A percentile compares a stretch with the other conserved stretches of the same genome.
Conservation (phyloP, 345 rosid genomes). For the Syzygium jambos region DNA sequence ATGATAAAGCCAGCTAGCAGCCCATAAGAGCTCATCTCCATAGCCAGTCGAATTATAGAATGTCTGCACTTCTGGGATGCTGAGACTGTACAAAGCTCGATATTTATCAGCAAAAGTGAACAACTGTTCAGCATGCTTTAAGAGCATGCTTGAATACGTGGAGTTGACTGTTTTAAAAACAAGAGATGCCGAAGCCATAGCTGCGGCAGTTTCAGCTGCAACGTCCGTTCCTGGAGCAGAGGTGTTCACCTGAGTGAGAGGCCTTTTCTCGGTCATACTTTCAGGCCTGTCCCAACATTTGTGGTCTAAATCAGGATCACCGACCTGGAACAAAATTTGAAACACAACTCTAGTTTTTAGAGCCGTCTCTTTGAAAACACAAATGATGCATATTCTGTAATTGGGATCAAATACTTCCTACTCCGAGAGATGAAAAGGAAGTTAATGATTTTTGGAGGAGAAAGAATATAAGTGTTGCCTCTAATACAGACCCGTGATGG, state of each 20-base stretch:
- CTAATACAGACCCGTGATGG: not conserved
- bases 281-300: conserved; percentile 96
- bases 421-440: not conserved
- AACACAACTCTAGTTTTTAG: not conserved
- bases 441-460: not conserved
- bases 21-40: conserved; percentile 94
- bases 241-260: conserved; percentile 53
- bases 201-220: conserved; percentile 99
- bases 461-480: not conserved
- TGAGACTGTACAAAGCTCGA: conserved; percentile 57
- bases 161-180: conserved; percentile 66
- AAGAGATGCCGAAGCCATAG: conserved; percentile 90
- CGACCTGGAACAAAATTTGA: conserved; percentile 48
- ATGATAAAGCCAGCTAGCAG: conserved; percentile 92
- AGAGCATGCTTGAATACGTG: conserved; percentile 61
- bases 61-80: conserved; percentile 50
- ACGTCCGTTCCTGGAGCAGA: conserved; percentile 81
- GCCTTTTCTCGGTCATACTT: conserved; percentile 68
- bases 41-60: conserved; percentile 88
- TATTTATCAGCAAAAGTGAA: conserved; percentile 75
- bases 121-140: conserved; percentile 73
- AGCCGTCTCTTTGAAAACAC: not conserved
- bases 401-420: not conserved
- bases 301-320: conserved; percentile 72
- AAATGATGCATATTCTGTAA: not conserved